Conservation (phyloP, 2,329 filamentous ascomycete genomes). For the Aspergillus sp. region DNA sequence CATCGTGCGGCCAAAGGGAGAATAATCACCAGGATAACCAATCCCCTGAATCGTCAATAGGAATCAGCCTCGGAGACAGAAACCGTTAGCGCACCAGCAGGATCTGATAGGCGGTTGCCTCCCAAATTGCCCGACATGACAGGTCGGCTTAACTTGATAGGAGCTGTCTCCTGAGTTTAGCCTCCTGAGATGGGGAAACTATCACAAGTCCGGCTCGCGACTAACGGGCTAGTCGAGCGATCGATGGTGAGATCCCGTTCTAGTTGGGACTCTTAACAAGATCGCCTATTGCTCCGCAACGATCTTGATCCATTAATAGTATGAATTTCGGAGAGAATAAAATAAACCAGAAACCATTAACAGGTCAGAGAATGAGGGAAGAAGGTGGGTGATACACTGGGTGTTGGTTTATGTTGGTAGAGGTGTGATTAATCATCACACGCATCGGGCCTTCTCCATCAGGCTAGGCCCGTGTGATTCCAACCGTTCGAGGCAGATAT, state of each 20-base stretch:
- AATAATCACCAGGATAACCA: not conserved
- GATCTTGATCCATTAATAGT: constrained; percentile 8
- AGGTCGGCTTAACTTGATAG: not conserved
- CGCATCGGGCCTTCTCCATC: not conserved
- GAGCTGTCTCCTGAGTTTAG: not conserved
- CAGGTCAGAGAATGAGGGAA: too few species aligned
- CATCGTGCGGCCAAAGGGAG: not conserved
- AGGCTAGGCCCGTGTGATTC: constrained; percentile 1
- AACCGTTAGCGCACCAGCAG: not conserved
- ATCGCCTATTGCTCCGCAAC: constrained; percentile 12
- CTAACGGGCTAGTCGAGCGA: not conserved
- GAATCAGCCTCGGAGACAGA: too few species aligned
- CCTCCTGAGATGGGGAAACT: not conserved
- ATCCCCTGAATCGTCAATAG: too few species aligned
- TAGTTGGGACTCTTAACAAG: constrained; percentile 9
- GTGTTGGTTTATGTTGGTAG: too few species aligned
- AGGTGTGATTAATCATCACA: too few species aligned
- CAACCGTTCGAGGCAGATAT: not conserved
- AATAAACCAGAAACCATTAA: too few species aligned
- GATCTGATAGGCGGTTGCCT: not conserved
- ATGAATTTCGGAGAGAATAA: too few species aligned
- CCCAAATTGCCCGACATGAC: not conserved
- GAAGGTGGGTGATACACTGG: too few species aligned
- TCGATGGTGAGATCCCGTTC: not conserved
- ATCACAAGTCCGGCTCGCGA: not conserved